Evolutionary conservation across 352 stramenopile species (phyloP).

Genomic region (Pythium dissotocum): DNA sequence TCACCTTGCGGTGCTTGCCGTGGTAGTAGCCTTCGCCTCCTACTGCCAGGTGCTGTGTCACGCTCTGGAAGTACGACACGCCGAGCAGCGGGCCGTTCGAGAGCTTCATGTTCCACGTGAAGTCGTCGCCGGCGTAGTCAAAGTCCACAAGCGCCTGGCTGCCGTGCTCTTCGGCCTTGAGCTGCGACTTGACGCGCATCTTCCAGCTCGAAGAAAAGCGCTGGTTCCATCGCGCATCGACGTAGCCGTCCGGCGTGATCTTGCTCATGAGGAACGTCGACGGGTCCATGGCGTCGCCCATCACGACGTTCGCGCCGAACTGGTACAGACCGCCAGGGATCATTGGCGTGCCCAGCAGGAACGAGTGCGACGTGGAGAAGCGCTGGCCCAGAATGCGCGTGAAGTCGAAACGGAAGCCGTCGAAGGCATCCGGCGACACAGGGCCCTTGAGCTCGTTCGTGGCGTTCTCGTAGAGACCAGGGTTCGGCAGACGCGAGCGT

Average conservation of each 20-base stretch:
- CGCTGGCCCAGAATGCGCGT: constrained; percentile 77
- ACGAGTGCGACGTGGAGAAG: constrained; percentile 84
- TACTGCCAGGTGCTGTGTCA: constrained; percentile 76
- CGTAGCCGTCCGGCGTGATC: constrained; percentile 80
- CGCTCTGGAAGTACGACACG: constrained; percentile 86
- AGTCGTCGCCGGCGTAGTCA: constrained; percentile 83
- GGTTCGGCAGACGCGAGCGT: constrained; percentile 68
- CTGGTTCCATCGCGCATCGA: constrained; percentile 87
- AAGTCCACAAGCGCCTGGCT: constrained; percentile 83
- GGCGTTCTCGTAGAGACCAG: constrained; percentile 82
- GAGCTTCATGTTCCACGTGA: constrained; percentile 90
- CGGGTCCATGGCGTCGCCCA: constrained; percentile 75
- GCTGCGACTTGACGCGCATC: constrained; percentile 83
- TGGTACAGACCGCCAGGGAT: constrained; percentile 85
- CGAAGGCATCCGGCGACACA: constrained; percentile 79
- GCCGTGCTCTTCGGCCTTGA: constrained; percentile 79
- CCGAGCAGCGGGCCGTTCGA: constrained; percentile 86
- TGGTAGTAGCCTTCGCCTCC: constrained; percentile 89
- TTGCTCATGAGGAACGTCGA: constrained; percentile 87
- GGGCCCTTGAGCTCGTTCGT: constrained; percentile 82
- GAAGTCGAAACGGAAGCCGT: constrained; percentile 88
- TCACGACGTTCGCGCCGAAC: constrained; percentile 83
- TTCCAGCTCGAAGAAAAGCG: constrained; percentile 73
- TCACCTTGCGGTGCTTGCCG: constrained; percentile 86
- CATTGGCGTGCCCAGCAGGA: constrained; percentile 81